Conservation (phyloP, 352 stramenopile genomes). For the Phytopythium chamaehyphon region DNA sequence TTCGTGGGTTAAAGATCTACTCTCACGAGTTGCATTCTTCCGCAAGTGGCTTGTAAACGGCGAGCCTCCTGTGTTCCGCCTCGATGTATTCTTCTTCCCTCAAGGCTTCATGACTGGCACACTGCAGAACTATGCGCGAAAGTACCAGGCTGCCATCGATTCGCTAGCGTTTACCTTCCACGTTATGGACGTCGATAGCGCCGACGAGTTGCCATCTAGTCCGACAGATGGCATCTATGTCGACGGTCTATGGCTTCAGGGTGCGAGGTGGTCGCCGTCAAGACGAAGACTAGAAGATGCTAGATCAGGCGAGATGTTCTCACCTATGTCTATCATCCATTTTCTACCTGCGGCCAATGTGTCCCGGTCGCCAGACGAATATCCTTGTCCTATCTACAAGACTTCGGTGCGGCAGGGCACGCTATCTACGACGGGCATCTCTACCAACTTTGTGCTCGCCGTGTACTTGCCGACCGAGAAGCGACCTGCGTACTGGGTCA, state of each 20-base stretch:
- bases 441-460: conserved; percentile 92
- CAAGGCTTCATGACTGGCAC: conserved; percentile 96
- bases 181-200: conserved; percentile 63
- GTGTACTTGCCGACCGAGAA: conserved; percentile 87
- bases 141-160: conserved; percentile 95
- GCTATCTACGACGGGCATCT: conserved; percentile 91
- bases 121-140: conserved; percentile 93
- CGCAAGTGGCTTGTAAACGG: conserved; percentile 87
- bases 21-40: conserved; percentile 90
- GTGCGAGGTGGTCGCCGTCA: conserved; percentile 84
- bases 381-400: conserved; percentile 94
- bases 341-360: conserved; percentile 87
- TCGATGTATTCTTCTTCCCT: conserved; percentile 95
- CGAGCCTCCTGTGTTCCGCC: conserved; percentile 87
- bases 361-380: conserved; percentile 55
- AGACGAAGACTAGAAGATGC: conserved; percentile 72
- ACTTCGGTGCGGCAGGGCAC: conserved; percentile 90
- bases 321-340: conserved; percentile 86
- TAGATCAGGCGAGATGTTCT: conserved; percentile 91
- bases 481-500: conserved; percentile 88
- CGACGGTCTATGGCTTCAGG: conserved; percentile 86
- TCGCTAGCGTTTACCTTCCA: conserved; percentile 91
- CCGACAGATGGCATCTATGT: conserved; percentile 92
- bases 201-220: conserved; percentile 45
- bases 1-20: conserved; percentile 90